Conservation (phyloP, 2,329 filamentous ascomycete species). For the Penicillium carneum region DNA sequence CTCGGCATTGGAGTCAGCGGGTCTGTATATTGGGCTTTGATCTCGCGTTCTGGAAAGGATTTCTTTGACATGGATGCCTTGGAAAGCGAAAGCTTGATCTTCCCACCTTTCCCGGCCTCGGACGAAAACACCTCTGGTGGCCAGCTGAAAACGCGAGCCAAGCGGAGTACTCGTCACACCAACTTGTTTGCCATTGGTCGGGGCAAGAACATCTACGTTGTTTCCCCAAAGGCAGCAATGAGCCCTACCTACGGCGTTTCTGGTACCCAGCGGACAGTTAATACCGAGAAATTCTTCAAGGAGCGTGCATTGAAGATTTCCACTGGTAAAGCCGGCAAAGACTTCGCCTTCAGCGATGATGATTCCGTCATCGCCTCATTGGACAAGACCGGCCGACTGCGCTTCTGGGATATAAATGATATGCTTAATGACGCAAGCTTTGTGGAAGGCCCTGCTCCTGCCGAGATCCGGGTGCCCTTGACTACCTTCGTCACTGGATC, state of each 20-base stretch:
- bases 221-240: conserved; percentile 68
- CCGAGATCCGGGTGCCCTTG: conserved; percentile 84
- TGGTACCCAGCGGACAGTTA: conserved; percentile 67
- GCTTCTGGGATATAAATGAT: conserved; percentile 96
- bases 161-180: conserved; percentile 84
- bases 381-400: conserved; percentile 93
- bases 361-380: conserved; percentile 92
- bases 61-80: conserved; percentile 78
- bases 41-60: conserved; percentile 78
- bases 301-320: conserved; percentile 92
- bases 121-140: conserved; percentile 92
- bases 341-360: conserved; percentile 97
- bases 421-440: conserved; percentile 64
- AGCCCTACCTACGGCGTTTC: conserved; percentile 58
- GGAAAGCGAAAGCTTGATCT: conserved; percentile 84
- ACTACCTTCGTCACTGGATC: conserved; percentile 86
- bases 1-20: conserved; percentile 94
- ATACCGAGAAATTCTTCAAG: conserved; percentile 85
- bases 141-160: conserved; percentile 92
- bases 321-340: conserved; percentile 96
- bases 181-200: conserved; percentile 95
- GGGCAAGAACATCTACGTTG: conserved; percentile 92
- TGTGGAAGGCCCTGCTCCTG: conserved; percentile 55
- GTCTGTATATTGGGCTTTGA: conserved; percentile 92
- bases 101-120: conserved; percentile 83